Conservation (phyloP, 2,329 filamentous ascomycete species). For the Pseudogymnoascus sp. region DNA sequence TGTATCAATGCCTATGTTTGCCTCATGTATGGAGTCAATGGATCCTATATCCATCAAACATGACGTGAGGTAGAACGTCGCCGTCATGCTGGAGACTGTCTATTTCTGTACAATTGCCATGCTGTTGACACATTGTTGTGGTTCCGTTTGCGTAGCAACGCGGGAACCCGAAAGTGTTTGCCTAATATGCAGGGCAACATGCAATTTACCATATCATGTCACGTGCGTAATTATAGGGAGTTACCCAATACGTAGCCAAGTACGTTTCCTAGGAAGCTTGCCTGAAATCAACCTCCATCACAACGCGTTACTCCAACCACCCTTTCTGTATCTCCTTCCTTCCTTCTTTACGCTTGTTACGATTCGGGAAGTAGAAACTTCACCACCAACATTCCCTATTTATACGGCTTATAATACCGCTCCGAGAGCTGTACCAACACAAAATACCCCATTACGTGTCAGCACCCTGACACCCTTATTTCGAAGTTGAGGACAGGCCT, state of each 20-base stretch:
- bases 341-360: conserved; percentile 9
- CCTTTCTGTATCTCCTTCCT: conserved; percentile 4
- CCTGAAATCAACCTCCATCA: conserved; percentile 9
- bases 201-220: not conserved
- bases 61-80: not conserved
- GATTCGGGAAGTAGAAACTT: not conserved
- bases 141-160: not conserved
- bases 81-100: not conserved
- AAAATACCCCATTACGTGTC: conserved; percentile 10
- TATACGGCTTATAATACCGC: conserved; percentile 4
- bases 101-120: conserved; percentile 3
- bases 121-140: not conserved
- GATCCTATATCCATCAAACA: not conserved
- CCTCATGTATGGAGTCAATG: not conserved
- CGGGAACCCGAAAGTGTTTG: not conserved
- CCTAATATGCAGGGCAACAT: not conserved
- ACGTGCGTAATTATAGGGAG: not conserved
- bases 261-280: conserved; percentile 7
- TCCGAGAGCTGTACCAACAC: conserved; percentile 5
- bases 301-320: conserved; percentile 2
- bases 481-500: conserved; percentile 5
- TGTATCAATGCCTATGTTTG: not conserved
- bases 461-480: conserved; percentile 11
- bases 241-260: conserved; percentile 9
- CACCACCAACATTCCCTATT: conserved; percentile 2